A percentile compares a stretch with the other conserved stretches of the same genome.
Evolutionary conservation across 1,284 basidiomycete genomes (phyloP).

Genomic region (Cutaneotrichosporon mucoides): DNA sequence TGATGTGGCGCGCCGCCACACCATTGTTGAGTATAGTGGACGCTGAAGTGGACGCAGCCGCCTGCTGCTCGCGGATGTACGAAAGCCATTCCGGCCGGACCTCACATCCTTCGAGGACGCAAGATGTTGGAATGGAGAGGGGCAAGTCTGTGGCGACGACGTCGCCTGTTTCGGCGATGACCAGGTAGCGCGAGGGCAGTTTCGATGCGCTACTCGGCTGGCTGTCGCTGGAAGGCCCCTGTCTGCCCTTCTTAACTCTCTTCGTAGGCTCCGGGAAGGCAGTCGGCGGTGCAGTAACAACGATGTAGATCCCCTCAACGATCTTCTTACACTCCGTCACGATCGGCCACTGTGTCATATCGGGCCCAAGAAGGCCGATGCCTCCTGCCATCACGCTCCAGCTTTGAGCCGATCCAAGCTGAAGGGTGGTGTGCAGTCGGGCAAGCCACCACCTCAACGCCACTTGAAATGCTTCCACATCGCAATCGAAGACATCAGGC

Average conservation of each 20-base stretch:
- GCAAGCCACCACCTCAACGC: constrained; percentile 34
- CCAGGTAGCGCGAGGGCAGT: background rate
- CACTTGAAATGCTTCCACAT: constrained; percentile 19
- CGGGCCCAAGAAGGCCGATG: constrained; percentile 23
- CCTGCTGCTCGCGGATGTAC: constrained; percentile 7
- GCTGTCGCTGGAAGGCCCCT: background rate
- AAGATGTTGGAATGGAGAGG: background rate
- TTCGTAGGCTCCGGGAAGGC: background rate
- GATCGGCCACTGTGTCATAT: constrained; percentile 26
- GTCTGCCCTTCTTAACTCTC: background rate
- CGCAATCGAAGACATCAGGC: constrained; percentile 11
- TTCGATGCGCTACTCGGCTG: background rate
- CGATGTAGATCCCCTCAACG: constrained; percentile 17
- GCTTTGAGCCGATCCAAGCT: constrained; percentile 23
- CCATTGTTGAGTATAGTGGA: background rate
- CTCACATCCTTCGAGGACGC: constrained; percentile 15
- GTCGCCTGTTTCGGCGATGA: constrained; percentile 11
- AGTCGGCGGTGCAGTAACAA: background rate
- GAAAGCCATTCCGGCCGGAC: constrained; percentile 31
- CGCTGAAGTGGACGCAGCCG: background rate
- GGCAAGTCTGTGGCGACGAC: constrained; percentile 2
- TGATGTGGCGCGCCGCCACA: background rate
- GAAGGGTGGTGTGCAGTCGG: constrained; percentile 24
- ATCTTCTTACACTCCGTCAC: constrained; percentile 18
- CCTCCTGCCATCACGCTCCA: constrained; percentile 23